Conservation (phyloP, 2,329 filamentous ascomycete genomes). For the Epicoccum nigrum region DNA sequence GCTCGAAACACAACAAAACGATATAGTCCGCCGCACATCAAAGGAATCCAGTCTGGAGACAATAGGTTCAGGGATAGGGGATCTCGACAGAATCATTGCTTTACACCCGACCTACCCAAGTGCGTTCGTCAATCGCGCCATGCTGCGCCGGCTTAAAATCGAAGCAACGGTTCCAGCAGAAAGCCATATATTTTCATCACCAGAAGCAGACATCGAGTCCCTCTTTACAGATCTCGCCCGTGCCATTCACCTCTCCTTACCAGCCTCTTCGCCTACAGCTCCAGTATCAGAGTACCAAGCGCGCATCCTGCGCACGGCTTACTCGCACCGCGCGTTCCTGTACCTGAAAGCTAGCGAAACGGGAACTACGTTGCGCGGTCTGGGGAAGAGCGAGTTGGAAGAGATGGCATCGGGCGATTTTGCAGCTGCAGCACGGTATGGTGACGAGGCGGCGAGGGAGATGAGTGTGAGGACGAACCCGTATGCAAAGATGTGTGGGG, state of each 20-base stretch:
- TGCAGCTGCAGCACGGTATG: constrained; percentile 60
- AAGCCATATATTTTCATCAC: constrained; percentile 23
- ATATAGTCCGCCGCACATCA: constrained; percentile 50
- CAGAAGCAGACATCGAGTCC: constrained; percentile 16
- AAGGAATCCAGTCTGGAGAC: constrained; percentile 17
- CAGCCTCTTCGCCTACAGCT: constrained; percentile 49
- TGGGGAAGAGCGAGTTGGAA: constrained; percentile 54
- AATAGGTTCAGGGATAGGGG: constrained; percentile 30
- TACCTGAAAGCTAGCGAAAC: constrained; percentile 49
- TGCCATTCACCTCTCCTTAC: constrained; percentile 63
- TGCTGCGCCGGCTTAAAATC: constrained; percentile 64
- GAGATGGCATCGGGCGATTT: constrained; percentile 63
- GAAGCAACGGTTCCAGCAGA: constrained; percentile 1
- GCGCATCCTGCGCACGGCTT: constrained; percentile 70
- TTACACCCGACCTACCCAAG: constrained; percentile 71
- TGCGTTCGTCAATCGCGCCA: constrained; percentile 75
- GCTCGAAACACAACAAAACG: constrained; percentile 52
- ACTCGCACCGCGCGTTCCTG: constrained; percentile 69
- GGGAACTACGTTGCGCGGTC: constrained; percentile 40
- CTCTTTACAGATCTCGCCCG: constrained; percentile 46
- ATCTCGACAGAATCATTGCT: constrained; percentile 63
- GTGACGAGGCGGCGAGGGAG: constrained; percentile 62
- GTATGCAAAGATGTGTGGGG: constrained; percentile 67
- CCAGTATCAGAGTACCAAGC: constrained; percentile 59
- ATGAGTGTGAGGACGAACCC: constrained; percentile 67